Conservation (phyloP, 805 yeast genomes). For the Yarrowia bubula region DNA sequence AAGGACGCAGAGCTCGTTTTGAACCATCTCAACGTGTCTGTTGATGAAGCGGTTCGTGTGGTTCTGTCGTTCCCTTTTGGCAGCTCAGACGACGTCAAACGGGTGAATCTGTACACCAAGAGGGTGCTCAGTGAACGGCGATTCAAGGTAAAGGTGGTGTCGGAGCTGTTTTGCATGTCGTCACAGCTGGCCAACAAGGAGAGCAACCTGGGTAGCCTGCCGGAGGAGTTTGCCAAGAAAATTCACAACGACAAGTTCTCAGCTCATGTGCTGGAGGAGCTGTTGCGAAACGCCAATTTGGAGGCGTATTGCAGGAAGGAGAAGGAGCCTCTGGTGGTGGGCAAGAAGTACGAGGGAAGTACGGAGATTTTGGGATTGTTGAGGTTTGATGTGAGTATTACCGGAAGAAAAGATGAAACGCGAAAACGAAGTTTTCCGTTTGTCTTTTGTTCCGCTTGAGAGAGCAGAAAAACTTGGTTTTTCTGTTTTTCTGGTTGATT, state of each 20-base stretch:
- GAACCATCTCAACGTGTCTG: slow-evolving; percentile 10
- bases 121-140: slow-evolving; percentile 9
- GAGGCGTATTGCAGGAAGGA: not conserved
- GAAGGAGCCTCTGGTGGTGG: slow-evolving; percentile 8
- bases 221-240: not conserved
- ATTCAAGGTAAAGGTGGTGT: slow-evolving; percentile 7
- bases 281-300: not conserved
- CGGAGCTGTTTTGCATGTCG: not conserved
- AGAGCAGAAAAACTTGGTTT: too few relatives aligned
- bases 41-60: not conserved
- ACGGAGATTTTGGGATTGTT: not conserved
- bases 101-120: not conserved
- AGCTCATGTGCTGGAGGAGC: not conserved
- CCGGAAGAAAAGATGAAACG: not conserved
- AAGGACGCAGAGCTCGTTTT: slow-evolving; percentile 17
- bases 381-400: slow-evolving; percentile 10
- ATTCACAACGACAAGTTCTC: not conserved
- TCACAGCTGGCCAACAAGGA: not conserved
- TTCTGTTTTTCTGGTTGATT: too few relatives aligned
- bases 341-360: slow-evolving; percentile 1
- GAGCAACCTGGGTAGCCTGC: not conserved
- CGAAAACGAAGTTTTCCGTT: not conserved
- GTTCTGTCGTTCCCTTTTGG: slow-evolving; percentile 15
- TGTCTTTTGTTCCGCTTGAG: not conserved
- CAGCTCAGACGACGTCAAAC: not conserved